Evolutionary conservation across 495 filamentous ascomycete species (phyloP), one percentile per base, ranked within the genome.

Genomic region (Penicillium canescens): DNA sequence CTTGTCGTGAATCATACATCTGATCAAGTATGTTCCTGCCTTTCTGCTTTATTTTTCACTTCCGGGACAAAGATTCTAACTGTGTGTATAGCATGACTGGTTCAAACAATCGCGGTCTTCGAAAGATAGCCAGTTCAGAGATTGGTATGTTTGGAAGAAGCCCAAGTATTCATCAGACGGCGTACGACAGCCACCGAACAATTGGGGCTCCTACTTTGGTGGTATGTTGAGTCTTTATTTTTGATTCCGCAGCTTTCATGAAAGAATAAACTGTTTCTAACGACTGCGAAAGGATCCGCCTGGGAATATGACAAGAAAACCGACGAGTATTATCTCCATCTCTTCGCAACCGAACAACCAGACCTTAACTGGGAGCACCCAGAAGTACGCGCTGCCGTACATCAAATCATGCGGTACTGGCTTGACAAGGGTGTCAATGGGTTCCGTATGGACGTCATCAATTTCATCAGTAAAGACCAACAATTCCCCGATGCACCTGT

Each of bases 281-380:
- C 18, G 18, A 18, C 18, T 1, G 18, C 18, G 18, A 18, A 18
- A 18, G 18, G 18, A 18, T 18, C 18, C 65, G 79, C 79, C 1
- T 90, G 87, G 86, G 75, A 75, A 33, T 88, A 76, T 45, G 84
- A 87, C 52, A 75, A 81, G 39, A 50, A 61, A 9, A 84, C 81
- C 0, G 72, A 79, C 4, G 79, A 89, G 63, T 89, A 83, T 51
- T 89, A 85, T 57, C 75, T 90, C 1, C 80, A 82, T 52, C 71
- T 88, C 7, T 89, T 87, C 52, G 73, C 81, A 1, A 65, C 73
- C 11, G 69, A 80, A 42, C 84, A 88, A 60, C 85, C 87, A 5
- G 86, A 90, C 57, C 74, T 89, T 12, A 89, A 90, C 67, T 89
- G 86, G 84, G 84, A 89, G 53, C 82, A 79, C 28, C 71, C 72